Evolutionary conservation across 768 basidiomycete species (phyloP), one percentile per base, ranked within the genome.

Genomic region (Artomyces pyxidatus): DNA sequence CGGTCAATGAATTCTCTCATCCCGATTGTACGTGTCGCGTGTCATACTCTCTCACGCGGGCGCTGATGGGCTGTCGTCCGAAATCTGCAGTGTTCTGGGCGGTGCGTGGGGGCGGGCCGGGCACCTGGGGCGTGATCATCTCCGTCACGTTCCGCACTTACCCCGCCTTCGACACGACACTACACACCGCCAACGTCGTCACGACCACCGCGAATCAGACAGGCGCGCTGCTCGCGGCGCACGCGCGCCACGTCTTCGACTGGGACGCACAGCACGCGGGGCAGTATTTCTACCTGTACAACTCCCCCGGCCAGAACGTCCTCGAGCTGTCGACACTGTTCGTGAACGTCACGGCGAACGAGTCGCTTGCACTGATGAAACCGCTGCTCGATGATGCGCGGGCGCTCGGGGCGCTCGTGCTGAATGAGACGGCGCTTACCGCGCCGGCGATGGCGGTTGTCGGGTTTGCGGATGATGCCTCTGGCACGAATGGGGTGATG

Each of bases 101-200:
- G 11, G 11, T 35, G 25, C 52, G 57, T 3, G 57, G 57, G 11
- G 55, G 48, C 4, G 52, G 54, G 2, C 48, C 43, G 8, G 69
- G 69, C 11, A 65, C 61, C 28, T 71, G 65, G 68, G 69, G 68
- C 21, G 61, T 70, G 14, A 62, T 70, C 30, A 56, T 68, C 26
- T 63, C 65, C 21, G 64, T 65, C 0, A 70, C 68, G 3, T 54
- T 70, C 56, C 60, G 57, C 25, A 66, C 67, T 0, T 65, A 54
- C 60, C 65, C 68, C 4, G 65, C 61, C 26, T 69, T 70, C 54
- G 58, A 64, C 28, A 58, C 43, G 12, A 57, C 64, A n/a, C 11
- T 58, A 14, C 60, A 61, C 35, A 23, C 37, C 12, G 41, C 59
- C 8, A 37, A 37, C 19, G 50, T 66, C 48, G 14, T 44, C 14